Percentiles rank a stretch among this genome's conserved stretches.
Conservation (phyloP, 805 yeast species). For the Pichia occidentalis region DNA sequence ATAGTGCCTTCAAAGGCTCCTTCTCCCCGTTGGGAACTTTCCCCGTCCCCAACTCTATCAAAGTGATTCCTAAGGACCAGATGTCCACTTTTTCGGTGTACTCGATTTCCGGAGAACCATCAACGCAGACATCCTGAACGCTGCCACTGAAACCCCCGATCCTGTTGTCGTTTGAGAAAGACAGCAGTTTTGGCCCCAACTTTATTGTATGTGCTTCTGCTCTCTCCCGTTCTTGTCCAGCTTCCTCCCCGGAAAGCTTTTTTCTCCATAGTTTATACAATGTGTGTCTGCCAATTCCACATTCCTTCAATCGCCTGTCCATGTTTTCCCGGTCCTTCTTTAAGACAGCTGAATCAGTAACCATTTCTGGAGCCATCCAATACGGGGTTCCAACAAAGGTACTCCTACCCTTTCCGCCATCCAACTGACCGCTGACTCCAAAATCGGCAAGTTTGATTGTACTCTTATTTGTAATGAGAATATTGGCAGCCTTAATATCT, state of each 20-base stretch:
- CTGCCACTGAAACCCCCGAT: conserved; percentile 13
- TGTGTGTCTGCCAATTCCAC: conserved; percentile 8
- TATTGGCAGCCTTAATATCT: conserved; percentile 91
- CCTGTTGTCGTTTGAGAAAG: conserved; percentile 1
- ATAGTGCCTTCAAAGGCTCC: conserved; percentile 72
- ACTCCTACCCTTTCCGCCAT: conserved; percentile 45
- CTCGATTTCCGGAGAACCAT: conserved; percentile 35
- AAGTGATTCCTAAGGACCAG: conserved; percentile 94
- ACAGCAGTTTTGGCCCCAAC: not conserved
- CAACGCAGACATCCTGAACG: not conserved
- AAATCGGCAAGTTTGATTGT: conserved; percentile 89
- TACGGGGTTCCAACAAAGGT: conserved; percentile 58
- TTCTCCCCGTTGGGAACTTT: conserved; percentile 68
- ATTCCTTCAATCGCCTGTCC: conserved; percentile 8
- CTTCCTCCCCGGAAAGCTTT: not conserved
- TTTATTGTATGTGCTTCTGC: not conserved
- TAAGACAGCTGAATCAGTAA: conserved; percentile 28
- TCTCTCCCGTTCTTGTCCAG: not conserved
- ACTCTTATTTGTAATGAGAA: conserved; percentile 63
- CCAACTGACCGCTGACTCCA: conserved; percentile 82
- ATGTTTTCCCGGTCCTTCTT: conserved; percentile 9
- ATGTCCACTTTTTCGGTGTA: conserved; percentile 86
- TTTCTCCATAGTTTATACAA: conserved; percentile 14
- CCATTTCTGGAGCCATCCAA: conserved; percentile 96
- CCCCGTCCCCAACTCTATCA: conserved; percentile 78